Base-by-base conservation (phyloP, 192 early-diverging fungal species). In the Nowakowskiella sp. region DNA sequence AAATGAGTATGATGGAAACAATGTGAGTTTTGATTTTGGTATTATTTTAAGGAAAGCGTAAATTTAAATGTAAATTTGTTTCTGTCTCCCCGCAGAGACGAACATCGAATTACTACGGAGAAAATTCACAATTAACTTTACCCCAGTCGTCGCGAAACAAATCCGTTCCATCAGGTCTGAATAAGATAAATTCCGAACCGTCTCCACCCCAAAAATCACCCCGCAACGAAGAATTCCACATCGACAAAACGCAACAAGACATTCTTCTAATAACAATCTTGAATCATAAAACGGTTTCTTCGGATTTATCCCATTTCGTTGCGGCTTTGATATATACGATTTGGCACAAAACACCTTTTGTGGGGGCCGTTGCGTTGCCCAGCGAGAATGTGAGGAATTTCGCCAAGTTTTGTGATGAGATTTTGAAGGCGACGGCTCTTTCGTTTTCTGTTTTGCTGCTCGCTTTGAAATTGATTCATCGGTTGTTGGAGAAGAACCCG, bases 381-480 rank as follows among this genome's bases (percentile, higher is more conserved):
- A n/a, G 21, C 16, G 50, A 32, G 51, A 13, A n/a, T 51, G n/a
- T 59, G 49, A 33, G 28, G 32, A 23, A 49, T 29, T 83, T 82
- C 42, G 63, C 63, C 58, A 51, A 64, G 31, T 83, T 76, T 42
- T 68, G 64, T 52, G 46, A 58, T 13, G 60, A 83, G 42, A 64
- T 86, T 19, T 57, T 87, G 16, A 64, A 67, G 13, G 70, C 71
- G 10, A 83, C 82, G 5, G 74, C 76, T 53, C 70, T 87, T 5
- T 77, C 78, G 0, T 77, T 68, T 19, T 77, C 79, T 5, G 79
- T 79, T n/a, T 68, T 87, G 16, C 48, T 83, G 6, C 49, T 85
- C 21, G 65, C 82, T 0, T 66, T 87, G 23, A 74, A 84, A 52
- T 84, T 84, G 51, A 76, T 86, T 42, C 66, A 76, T 32, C 68